Evolutionary conservation across 2,329 filamentous ascomycete species (phyloP).

Genomic region (Fusarium heterosporum): DNA sequence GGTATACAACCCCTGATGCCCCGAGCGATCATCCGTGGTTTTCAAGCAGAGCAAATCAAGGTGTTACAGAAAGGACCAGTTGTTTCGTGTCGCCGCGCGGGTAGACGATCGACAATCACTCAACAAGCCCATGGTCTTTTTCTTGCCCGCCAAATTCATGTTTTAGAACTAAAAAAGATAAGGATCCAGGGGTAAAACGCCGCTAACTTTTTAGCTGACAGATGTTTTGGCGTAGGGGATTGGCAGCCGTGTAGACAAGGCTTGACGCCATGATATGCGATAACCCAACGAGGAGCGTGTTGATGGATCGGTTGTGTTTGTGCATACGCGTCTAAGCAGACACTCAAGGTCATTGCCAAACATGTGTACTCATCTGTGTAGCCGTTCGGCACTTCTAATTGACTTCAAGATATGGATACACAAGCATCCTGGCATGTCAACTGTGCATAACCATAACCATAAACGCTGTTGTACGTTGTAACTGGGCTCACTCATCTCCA

Average conservation of each 20-base stretch:
- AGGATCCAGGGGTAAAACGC: slow-evolving; percentile 25
- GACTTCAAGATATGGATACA: neutral
- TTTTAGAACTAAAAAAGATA: neutral
- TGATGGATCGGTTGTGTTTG: neutral
- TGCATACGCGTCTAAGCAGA: neutral
- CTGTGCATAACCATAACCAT: slow-evolving; percentile 36
- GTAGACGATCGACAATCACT: slow-evolving; percentile 23
- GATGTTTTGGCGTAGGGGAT: slow-evolving; percentile 25
- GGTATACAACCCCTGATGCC: slow-evolving; percentile 25
- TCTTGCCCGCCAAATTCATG: slow-evolving; percentile 5
- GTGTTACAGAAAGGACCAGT: slow-evolving; percentile 37
- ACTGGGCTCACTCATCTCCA: slow-evolving; percentile 8
- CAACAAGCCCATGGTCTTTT: neutral
- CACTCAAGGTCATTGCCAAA: too few species aligned
- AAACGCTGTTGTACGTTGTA: too few species aligned
- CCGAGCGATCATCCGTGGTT: slow-evolving; percentile 27
- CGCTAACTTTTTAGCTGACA: slow-evolving; percentile 24
- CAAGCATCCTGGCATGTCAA: slow-evolving; percentile 20
- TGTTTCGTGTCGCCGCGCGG: slow-evolving; percentile 47
- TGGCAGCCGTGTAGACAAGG: slow-evolving; percentile 17
- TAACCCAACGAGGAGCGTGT: neutral
- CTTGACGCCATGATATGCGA: slow-evolving; percentile 16
- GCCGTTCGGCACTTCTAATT: slow-evolving; percentile 7
- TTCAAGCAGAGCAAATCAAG: slow-evolving; percentile 33
- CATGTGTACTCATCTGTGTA: slow-evolving; percentile 12